Evolutionary conservation across 257 asterid genomes (phyloP), one percentile per base, ranked within the genome.

Genomic region (Solanum virginianum): DNA sequence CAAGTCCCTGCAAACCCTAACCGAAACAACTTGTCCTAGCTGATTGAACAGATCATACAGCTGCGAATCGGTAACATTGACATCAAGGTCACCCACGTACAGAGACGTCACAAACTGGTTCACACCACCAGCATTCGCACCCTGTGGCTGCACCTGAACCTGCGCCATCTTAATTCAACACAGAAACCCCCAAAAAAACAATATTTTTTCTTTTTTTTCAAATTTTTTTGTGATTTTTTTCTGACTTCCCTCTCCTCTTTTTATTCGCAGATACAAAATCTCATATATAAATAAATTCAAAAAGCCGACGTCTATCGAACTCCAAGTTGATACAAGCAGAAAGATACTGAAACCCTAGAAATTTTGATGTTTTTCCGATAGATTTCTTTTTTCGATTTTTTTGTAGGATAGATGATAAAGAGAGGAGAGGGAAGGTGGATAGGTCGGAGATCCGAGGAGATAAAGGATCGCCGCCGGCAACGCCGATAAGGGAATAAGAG

Each of bases 171-270:
- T 89, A 71, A 81, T 83, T 86, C 84, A 85, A 84, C 82, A 26
- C 62, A 77, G 51, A 88, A 84, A 84, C 66, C 63, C 66, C 56
- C 13, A 82, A 14, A 59, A 57, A 68, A 57, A 29, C 18, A 26
- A 24, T 72, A 62, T 13, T 12, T 8, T 29, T 85, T 87, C 89
- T 88, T 85, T 87, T 90, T 88, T 89, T 85, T 22, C 68, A 53
- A 10, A 80, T 91, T 93, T 90, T 89, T 86, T 69, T 68, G 14
- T 14, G 1, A 10, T 17, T 83, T 84, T 79, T 89, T 88, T 88
- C 83, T 85, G 36, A 80, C 97, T 94, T 95, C 97, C 98, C 99
- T 92, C 97, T 93, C 97, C 97, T 92, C 96, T 92, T 88, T 90
- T 94, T 95, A 91, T 92, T 94, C 54, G 75, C 87, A 84, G 80